Evolutionary conservation across 257 asterid species (phyloP).

Genomic region (Osmanthus fragrans): DNA sequence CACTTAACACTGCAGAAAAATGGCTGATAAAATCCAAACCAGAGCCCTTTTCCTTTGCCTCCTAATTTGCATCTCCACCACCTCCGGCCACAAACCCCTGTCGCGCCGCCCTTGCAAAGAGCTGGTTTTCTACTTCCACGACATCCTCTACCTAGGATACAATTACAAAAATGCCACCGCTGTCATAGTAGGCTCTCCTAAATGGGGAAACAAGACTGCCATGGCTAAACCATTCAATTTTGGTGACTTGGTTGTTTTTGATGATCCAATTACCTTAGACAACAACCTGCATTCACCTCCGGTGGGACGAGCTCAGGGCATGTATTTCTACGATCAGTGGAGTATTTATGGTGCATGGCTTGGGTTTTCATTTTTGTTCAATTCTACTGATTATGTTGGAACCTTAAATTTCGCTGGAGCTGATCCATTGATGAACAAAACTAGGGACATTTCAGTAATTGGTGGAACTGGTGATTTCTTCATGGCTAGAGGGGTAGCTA

Average conservation of each 20-base stretch:
- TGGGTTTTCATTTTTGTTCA: slow-evolving; percentile 38
- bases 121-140: slow-evolving; percentile 41
- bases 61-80: background rate
- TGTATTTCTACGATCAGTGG: slow-evolving; percentile 36
- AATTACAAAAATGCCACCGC: slow-evolving; percentile 43
- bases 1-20: background rate
- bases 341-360: slow-evolving; percentile 38
- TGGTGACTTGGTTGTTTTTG: slow-evolving; percentile 43
- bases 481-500: slow-evolving; percentile 80
- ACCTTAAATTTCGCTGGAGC: slow-evolving; percentile 36
- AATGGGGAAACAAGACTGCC: slow-evolving; percentile 39
- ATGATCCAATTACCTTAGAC: slow-evolving; percentile 46
- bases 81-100: background rate
- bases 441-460: slow-evolving; percentile 73
- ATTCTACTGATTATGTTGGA: slow-evolving; percentile 5
- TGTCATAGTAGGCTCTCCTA: slow-evolving; percentile 36
- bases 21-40: slow-evolving; percentile 25
- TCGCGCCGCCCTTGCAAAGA: slow-evolving; percentile 30
- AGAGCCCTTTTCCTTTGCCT: background rate
- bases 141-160: slow-evolving; percentile 39
- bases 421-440: slow-evolving; percentile 53
- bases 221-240: slow-evolving; percentile 24
- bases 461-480: slow-evolving; percentile 92
- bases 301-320: slow-evolving; percentile 43
- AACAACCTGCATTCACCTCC: slow-evolving; percentile 44